A percentile compares a stretch with the other conserved stretches of the same genome.
Conservation (phyloP, 345 rosid genomes). For the Aquilaria yunnanensis region DNA sequence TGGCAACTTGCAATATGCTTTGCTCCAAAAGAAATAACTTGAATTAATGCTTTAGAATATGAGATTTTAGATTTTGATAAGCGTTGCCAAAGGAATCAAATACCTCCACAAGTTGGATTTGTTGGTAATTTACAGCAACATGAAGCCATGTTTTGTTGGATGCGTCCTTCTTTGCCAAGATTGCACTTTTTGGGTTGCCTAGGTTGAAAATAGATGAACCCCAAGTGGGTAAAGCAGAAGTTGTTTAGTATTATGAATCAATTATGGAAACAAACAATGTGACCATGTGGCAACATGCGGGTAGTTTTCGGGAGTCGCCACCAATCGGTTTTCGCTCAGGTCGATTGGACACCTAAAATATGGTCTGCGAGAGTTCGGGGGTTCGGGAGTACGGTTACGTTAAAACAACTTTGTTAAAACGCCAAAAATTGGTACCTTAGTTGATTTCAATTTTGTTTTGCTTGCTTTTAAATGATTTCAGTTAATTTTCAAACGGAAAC, state of each 20-base stretch:
- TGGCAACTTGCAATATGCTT: conserved; percentile 83
- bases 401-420: too few relatives aligned
- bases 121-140: conserved; percentile 77
- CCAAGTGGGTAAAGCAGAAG: conserved; percentile 24
- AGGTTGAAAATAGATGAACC: conserved; percentile 48
- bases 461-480: too few relatives aligned
- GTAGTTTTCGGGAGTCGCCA: too few relatives aligned
- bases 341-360: too few relatives aligned
- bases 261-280: conserved; percentile 67
- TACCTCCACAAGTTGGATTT: conserved; percentile 68
- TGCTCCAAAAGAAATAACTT: conserved; percentile 55
- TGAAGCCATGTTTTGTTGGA: conserved; percentile 82
- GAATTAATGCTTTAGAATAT: conserved; percentile 62
- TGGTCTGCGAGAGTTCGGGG: too few relatives aligned
- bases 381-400: too few relatives aligned
- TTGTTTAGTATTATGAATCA: conserved; percentile 56
- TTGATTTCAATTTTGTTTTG: too few relatives aligned
- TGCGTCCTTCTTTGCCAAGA: conserved; percentile 53
- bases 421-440: too few relatives aligned
- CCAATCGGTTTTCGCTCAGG: too few relatives aligned
- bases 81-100: conserved; percentile 17
- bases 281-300: too few relatives aligned
- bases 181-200: conserved; percentile 85
- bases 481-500: too few relatives aligned
- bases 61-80: conserved; percentile 44